Evolutionary conservation across 345 rosid genomes (phyloP).

Genomic region (Cardamine occulta): DNA sequence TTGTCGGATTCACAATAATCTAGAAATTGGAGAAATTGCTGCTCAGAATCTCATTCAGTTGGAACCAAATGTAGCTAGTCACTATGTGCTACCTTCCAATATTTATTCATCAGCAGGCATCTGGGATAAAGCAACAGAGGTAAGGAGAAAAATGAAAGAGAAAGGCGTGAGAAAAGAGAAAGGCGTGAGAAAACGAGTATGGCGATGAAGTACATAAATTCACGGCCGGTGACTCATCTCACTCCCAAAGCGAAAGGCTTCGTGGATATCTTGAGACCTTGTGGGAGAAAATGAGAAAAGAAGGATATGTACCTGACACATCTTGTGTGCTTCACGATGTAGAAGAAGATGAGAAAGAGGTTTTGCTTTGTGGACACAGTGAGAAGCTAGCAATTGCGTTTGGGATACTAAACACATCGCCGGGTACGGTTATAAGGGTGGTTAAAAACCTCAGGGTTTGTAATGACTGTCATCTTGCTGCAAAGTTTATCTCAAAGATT

Average conservation of each 20-base stretch:
- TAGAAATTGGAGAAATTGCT: slow-evolving; percentile 77
- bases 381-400: slow-evolving; percentile 90
- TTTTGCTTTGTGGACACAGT: slow-evolving; percentile 84
- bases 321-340: slow-evolving; percentile 86
- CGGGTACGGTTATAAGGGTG: slow-evolving; percentile 75
- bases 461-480: slow-evolving; percentile 77
- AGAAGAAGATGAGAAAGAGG: slow-evolving; percentile 74
- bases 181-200: slow-evolving; percentile 85
- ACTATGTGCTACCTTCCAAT: slow-evolving; percentile 85
- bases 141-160: slow-evolving; percentile 79
- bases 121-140: slow-evolving; percentile 80
- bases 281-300: slow-evolving; percentile 70
- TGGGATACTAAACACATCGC: slow-evolving; percentile 73
- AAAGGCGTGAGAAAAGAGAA: slow-evolving; percentile 76
- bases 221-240: slow-evolving; percentile 78
- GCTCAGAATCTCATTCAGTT: slow-evolving; percentile 64
- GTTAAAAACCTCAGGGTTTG: slow-evolving; percentile 91
- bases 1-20: slow-evolving; percentile 65
- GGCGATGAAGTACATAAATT: slow-evolving; percentile 85
- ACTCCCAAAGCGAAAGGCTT: slow-evolving; percentile 70
- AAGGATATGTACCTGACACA: slow-evolving; percentile 84
- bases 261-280: slow-evolving; percentile 58
- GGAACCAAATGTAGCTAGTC: slow-evolving; percentile 86
- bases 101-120: slow-evolving; percentile 74
- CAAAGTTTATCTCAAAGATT: slow-evolving; percentile 73